Conservation (phyloP, 2,329 filamentous ascomycete genomes). For the Pseudocercospora pini-densiflorae region DNA sequence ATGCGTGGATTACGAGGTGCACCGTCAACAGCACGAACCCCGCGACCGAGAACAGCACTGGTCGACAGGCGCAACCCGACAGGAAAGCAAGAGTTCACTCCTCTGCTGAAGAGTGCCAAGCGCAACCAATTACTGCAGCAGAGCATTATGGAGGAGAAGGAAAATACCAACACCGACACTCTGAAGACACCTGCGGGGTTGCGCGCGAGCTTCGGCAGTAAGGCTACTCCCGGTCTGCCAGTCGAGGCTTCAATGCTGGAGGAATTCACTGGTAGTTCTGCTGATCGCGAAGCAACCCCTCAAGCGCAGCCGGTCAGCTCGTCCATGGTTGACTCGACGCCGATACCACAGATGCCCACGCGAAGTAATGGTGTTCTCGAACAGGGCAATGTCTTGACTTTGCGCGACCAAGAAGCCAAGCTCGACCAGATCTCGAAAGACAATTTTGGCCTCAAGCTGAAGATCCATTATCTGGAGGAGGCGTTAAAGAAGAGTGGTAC, state of each 20-base stretch:
- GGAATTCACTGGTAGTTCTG: conserved; percentile 67
- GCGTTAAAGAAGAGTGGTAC: conserved; percentile 84
- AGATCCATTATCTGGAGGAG: conserved; percentile 96
- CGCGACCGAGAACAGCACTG: conserved; percentile 72
- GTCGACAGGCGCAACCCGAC: conserved; percentile 66
- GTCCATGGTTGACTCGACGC: conserved; percentile 78
- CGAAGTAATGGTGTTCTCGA: conserved; percentile 67
- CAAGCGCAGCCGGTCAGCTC: conserved; percentile 73
- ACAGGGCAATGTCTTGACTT: conserved; percentile 85
- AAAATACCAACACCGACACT: conserved; percentile 48
- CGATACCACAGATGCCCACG: conserved; percentile 71
- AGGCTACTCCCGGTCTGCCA: conserved; percentile 74
- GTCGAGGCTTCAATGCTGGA: conserved; percentile 73
- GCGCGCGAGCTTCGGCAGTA: conserved; percentile 61
- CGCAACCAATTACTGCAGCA: conserved; percentile 62
- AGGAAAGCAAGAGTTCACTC: conserved; percentile 82
- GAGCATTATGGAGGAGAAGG: conserved; percentile 43
- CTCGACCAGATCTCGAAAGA: conserved; percentile 98
- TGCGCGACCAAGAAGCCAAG: conserved; percentile 90
- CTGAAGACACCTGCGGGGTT: conserved; percentile 70
- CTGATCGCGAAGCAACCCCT: conserved; percentile 67
- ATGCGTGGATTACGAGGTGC: conserved; percentile 67
- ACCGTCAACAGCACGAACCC: conserved; percentile 57
- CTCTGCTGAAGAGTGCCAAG: conserved; percentile 82
- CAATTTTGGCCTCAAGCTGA: conserved; percentile 95